phyloP scores from a whole-genome alignment of 1,284 basidiomycete genomes.

The Papiliotrema terrestris region DNA sequence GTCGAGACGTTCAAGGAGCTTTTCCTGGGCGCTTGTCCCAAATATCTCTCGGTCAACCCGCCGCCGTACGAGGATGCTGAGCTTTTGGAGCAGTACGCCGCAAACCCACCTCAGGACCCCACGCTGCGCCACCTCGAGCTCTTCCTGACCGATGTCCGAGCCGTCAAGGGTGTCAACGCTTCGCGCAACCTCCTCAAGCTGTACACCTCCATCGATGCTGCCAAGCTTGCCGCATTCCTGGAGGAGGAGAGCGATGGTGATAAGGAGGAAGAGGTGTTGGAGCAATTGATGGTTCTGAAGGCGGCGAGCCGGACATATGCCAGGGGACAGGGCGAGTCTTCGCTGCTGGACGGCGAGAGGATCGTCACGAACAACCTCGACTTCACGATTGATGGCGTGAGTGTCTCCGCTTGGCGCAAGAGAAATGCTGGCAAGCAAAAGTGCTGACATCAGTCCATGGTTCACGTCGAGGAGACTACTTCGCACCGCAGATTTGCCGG shows the following conservation, averaged over 20 bases:
- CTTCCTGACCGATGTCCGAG: constrained; percentile 72
- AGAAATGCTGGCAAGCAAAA: background rate
- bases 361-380: constrained; percentile 90
- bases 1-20: constrained; percentile 87
- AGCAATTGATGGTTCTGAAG: constrained; percentile 97
- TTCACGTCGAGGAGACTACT: constrained; percentile 90
- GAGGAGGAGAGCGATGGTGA: constrained; percentile 44
- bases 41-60: constrained; percentile 91
- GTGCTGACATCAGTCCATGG: constrained; percentile 66
- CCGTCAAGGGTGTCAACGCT: constrained; percentile 74
- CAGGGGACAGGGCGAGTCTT: constrained; percentile 58
- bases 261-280: constrained; percentile 86
- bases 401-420: constrained; percentile 29
- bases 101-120: constrained; percentile 63
- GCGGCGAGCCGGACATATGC: constrained; percentile 62
- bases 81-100: constrained; percentile 59
- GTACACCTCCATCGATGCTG: constrained; percentile 88
- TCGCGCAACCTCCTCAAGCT: constrained; percentile 89
- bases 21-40: constrained; percentile 90
- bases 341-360: constrained; percentile 75
- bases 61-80: constrained; percentile 84
- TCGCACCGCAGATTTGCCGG: constrained; percentile 88
- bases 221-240: constrained; percentile 87
- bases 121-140: constrained; percentile 77
- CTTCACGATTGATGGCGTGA: constrained; percentile 87